These are phyloP conservation scores for Aspergillus baeticus DNA, from an alignment of 495 filamentous ascomycete species.

Conservation along the genomic window DNA sequence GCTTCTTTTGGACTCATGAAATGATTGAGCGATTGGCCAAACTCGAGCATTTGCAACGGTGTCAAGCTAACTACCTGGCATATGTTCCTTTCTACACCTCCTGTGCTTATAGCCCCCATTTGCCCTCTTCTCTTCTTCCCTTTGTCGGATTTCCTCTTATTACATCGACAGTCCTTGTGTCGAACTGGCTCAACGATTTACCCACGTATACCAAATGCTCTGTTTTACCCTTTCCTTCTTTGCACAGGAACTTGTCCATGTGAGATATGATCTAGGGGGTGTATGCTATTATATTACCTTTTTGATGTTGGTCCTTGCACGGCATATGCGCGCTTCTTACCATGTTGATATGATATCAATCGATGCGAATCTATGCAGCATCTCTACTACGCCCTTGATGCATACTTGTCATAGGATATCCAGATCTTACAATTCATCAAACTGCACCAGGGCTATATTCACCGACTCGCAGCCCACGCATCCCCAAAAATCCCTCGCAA, in stretches of 20 bases:
- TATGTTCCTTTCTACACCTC: slow-evolving; percentile 38
- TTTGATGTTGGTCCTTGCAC: slow-evolving; percentile 1
- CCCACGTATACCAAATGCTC: slow-evolving; percentile 14
- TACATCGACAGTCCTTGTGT: background rate
- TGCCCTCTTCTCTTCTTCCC: slow-evolving; percentile 30
- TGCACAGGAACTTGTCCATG: slow-evolving; percentile 6
- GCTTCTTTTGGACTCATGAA: slow-evolving; percentile 39
- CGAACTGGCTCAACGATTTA: background rate
- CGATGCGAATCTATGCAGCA: background rate
- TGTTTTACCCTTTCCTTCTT: slow-evolving; percentile 2
- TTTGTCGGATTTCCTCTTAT: slow-evolving; percentile 17
- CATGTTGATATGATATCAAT: background rate
- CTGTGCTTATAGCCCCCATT: slow-evolving; percentile 28
- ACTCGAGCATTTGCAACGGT: slow-evolving; percentile 47
- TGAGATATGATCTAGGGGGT: slow-evolving; percentile 8
- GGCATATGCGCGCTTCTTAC: background rate
- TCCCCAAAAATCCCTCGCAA: slow-evolving; percentile 64
- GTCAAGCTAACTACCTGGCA: slow-evolving; percentile 37
- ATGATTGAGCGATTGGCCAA: slow-evolving; percentile 44
- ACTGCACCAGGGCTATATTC: slow-evolving; percentile 2
- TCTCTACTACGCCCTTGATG: background rate
- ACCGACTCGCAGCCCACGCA: slow-evolving; percentile 56
- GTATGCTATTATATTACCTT: slow-evolving; percentile 11
- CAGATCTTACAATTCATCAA: slow-evolving; percentile 3
- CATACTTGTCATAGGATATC: background rate